Evolutionary conservation across 768 basidiomycete species (phyloP).

Genomic region (Favolaschia claudopus): DNA sequence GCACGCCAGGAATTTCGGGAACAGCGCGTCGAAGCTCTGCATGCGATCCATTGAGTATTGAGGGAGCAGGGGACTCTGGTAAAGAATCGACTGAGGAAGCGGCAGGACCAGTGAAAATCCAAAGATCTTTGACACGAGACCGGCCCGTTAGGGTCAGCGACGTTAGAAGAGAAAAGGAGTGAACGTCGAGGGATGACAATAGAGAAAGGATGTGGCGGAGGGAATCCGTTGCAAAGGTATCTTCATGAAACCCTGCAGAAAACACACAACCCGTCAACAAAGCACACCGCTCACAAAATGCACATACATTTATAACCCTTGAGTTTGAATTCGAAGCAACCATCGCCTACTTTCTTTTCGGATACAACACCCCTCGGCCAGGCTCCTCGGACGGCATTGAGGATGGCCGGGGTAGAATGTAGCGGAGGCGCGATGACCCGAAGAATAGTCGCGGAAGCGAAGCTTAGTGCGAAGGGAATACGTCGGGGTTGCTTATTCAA

Average conservation of each 20-base stretch:
- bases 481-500: slow-evolving; percentile 46
- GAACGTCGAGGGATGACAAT: slow-evolving; percentile 69
- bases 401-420: slow-evolving; percentile 77
- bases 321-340: slow-evolving; percentile 80
- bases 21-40: slow-evolving; percentile 31
- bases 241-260: slow-evolving; percentile 75
- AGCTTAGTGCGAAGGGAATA: slow-evolving; percentile 76
- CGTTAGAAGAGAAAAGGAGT: slow-evolving; percentile 71
- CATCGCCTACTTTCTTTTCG: slow-evolving; percentile 77
- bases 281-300: slow-evolving; percentile 15
- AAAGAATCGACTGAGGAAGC: slow-evolving; percentile 35
- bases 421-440: slow-evolving; percentile 82
- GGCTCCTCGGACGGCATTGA: slow-evolving; percentile 78
- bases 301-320: slow-evolving; percentile 81
- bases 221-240: slow-evolving; percentile 77
- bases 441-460: slow-evolving; percentile 69
- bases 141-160: slow-evolving; percentile 77
- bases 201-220: slow-evolving; percentile 74
- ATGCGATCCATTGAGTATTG: slow-evolving; percentile 32
- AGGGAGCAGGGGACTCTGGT: slow-evolving; percentile 43
- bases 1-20: slow-evolving; percentile 21
- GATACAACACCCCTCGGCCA: slow-evolving; percentile 84
- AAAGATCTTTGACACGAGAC: slow-evolving; percentile 78
- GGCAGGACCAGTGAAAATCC: slow-evolving; percentile 74
- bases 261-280: slow-evolving; percentile 27